A percentile compares a stretch with the other conserved stretches of the same genome.
These are phyloP conservation scores for Metschnikowia corniflorae DNA, from an alignment of 805 yeast species.

Conservation along the genomic window DNA sequence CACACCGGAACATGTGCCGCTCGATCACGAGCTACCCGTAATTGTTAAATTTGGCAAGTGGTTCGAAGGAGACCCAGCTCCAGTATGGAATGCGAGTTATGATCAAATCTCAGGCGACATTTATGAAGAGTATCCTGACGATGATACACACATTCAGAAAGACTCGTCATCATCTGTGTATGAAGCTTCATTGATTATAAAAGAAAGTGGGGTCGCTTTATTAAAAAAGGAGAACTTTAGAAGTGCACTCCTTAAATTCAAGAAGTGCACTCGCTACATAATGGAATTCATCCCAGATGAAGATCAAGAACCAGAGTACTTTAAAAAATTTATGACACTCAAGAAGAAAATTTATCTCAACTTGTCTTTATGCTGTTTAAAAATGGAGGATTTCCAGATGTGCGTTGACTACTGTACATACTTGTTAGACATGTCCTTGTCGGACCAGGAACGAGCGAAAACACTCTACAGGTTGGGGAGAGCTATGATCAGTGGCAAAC, in stretches of 20 bases:
- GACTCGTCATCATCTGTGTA: conserved; percentile 54
- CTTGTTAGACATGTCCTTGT: conserved; percentile 48
- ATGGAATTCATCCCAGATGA: conserved; percentile 70
- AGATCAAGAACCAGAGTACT: conserved; percentile 55
- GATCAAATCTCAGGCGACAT: conserved; percentile 62
- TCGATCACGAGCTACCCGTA: conserved; percentile 38
- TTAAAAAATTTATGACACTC: conserved; percentile 45
- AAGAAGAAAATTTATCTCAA: conserved; percentile 57
- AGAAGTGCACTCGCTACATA: conserved; percentile 62
- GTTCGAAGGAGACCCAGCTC: conserved; percentile 49
- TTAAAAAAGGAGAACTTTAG: conserved; percentile 50
- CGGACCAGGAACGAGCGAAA: conserved; percentile 49
- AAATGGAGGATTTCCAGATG: conserved; percentile 45
- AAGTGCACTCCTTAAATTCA: conserved; percentile 60
- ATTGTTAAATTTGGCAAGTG: conserved; percentile 64
- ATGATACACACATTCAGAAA: conserved; percentile 54
- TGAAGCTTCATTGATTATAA: conserved; percentile 52
- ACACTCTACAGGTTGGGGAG: conserved; percentile 54
- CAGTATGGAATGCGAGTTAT: conserved; percentile 61
- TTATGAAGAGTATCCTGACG: conserved; percentile 77
- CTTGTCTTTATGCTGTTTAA: conserved; percentile 52
- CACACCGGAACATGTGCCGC: conserved; percentile 40
- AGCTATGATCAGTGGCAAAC: conserved; percentile 41
- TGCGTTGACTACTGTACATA: conserved; percentile 54
- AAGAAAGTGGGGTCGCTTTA: conserved; percentile 61